Percentiles rank a stretch among this genome's conserved stretches.
phyloP scores from a whole-genome alignment of 2,329 filamentous ascomycete genomes.

The Talaromyces albobiverticillius region DNA sequence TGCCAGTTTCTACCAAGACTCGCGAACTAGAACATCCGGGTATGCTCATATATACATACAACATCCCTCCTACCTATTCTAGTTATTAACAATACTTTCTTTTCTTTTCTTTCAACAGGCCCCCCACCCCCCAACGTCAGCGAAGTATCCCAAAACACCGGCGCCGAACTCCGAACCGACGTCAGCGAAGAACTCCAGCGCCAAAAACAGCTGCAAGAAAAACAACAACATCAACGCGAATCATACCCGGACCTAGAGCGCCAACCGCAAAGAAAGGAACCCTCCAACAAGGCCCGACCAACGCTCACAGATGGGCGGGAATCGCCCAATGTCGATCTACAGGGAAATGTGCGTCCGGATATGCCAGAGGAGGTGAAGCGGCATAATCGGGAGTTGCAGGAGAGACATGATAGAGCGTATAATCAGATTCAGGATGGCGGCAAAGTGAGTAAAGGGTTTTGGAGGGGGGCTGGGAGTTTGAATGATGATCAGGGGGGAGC shows the following conservation, averaged over 20 bases:
- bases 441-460: slow-evolving; percentile 21
- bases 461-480: slow-evolving; percentile 13
- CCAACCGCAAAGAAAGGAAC: slow-evolving; percentile 8
- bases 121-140: slow-evolving; percentile 9
- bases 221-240: background rate
- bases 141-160: slow-evolving; percentile 1
- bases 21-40: slow-evolving; percentile 14
- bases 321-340: slow-evolving; percentile 28
- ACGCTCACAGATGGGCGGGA: slow-evolving; percentile 30
- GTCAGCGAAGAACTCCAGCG: background rate
- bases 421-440: slow-evolving; percentile 29
- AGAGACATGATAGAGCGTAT: slow-evolving; percentile 31
- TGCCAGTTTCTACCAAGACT: slow-evolving; percentile 9
- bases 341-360: slow-evolving; percentile 25
- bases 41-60: background rate
- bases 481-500: background rate
- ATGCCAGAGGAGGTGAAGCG: slow-evolving; percentile 33
- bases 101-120: background rate
- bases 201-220: too few species aligned
- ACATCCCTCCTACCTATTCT: background rate
- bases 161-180: background rate
- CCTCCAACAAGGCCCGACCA: slow-evolving; percentile 34
- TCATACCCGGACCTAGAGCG: background rate
- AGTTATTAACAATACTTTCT: background rate
- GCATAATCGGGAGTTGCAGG: slow-evolving; percentile 33